Evolutionary conservation across 2,329 filamentous ascomycete genomes (phyloP).

Genomic region (Botryotinia calthae): DNA sequence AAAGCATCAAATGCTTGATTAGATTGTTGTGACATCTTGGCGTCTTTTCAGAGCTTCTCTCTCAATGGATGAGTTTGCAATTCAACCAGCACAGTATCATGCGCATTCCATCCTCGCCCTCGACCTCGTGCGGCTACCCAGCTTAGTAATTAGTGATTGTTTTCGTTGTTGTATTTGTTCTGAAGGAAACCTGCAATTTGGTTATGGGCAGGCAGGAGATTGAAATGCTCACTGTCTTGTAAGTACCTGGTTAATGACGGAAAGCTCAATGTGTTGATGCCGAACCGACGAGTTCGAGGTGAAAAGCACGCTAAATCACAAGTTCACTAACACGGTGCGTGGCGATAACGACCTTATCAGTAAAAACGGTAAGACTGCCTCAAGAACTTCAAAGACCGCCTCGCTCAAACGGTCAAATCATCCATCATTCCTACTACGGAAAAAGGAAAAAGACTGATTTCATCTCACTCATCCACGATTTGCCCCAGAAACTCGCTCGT

Average conservation of each 20-base stretch:
- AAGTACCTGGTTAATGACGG: neutral
- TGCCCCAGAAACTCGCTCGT: neutral
- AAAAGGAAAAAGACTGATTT: neutral
- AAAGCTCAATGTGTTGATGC: neutral
- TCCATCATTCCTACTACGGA: neutral
- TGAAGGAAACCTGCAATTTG: neutral
- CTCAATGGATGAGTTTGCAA: slow-evolving; percentile 7
- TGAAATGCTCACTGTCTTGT: neutral
- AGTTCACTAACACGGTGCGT: neutral
- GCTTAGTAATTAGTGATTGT: slow-evolving; percentile 1
- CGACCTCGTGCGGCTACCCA: slow-evolving; percentile 24
- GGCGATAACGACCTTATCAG: slow-evolving; percentile 10
- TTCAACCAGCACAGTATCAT: slow-evolving; percentile 28
- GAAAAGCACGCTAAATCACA: slow-evolving; percentile 7
- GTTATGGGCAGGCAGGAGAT: neutral
- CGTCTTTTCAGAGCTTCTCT: slow-evolving; percentile 26
- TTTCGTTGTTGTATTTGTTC: slow-evolving; percentile 9
- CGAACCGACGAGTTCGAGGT: neutral
- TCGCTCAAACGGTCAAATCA: neutral
- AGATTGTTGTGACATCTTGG: slow-evolving; percentile 38
- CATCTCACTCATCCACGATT: neutral
- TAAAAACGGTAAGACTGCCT: neutral
- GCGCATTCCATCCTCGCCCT: slow-evolving; percentile 32
- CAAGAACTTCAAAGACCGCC: neutral
- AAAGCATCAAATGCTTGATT: slow-evolving; percentile 35